Evolutionary conservation across 805 yeast species (phyloP).

Genomic region (Lipomyces spencermartinsiae): DNA sequence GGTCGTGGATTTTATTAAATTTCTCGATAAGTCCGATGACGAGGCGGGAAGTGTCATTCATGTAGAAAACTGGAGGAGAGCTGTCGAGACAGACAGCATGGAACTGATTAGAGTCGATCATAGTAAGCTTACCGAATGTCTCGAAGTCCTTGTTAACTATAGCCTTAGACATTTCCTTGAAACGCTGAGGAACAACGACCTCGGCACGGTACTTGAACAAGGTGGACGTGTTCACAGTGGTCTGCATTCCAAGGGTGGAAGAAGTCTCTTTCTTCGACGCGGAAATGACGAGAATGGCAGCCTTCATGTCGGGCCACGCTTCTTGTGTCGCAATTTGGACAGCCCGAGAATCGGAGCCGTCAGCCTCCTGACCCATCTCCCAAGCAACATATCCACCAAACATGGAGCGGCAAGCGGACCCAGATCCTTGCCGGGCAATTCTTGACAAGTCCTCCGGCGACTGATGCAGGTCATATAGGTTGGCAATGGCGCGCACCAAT

Average conservation of each 20-base stretch:
- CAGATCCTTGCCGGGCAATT: slow-evolving; percentile 97
- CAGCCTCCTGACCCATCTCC: slow-evolving; percentile 84
- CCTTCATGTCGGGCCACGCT: slow-evolving; percentile 94
- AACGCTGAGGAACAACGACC: slow-evolving; percentile 86
- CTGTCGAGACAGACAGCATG: slow-evolving; percentile 98
- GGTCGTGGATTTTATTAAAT: slow-evolving; percentile 70
- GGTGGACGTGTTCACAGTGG: slow-evolving; percentile 87
- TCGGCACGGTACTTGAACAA: slow-evolving; percentile 79
- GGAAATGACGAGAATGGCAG: slow-evolving; percentile 88
- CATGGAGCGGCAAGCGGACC: slow-evolving; percentile 96
- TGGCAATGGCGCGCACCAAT: slow-evolving; percentile 85
- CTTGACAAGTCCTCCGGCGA: slow-evolving; percentile 83
- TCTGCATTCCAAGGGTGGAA: slow-evolving; percentile 95
- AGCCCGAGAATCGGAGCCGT: slow-evolving; percentile 95
- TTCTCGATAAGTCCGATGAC: slow-evolving; percentile 79
- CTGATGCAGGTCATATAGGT: slow-evolving; percentile 83
- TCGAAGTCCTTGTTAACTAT: slow-evolving; percentile 77
- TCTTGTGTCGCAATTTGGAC: slow-evolving; percentile 82
- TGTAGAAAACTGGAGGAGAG: slow-evolving; percentile 91
- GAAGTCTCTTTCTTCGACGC: slow-evolving; percentile 95
- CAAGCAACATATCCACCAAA: slow-evolving; percentile 99
- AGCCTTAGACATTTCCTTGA: slow-evolving; percentile 77
- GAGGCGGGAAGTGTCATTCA: slow-evolving; percentile 87
- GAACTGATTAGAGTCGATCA: slow-evolving; percentile 96
- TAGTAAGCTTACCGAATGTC: slow-evolving; percentile 85